phyloP scores from a whole-genome alignment of 257 asterid genomes.

The Rubia yunnanensis region DNA sequence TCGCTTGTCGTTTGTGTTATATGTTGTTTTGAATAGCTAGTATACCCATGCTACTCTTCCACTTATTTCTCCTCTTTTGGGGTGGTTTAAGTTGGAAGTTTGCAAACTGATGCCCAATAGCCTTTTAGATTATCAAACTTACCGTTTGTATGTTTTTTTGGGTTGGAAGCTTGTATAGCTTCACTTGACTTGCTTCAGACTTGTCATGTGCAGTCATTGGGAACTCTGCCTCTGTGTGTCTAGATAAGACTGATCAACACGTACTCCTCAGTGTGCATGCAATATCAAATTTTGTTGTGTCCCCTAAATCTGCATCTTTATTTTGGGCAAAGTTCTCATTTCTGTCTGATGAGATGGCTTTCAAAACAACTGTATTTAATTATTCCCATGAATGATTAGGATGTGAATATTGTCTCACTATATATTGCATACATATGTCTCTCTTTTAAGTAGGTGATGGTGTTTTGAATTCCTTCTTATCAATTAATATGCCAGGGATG shows the following conservation, averaged over 20 bases:
- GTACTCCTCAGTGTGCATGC: background rate
- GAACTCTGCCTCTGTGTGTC: background rate
- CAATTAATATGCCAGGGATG: background rate
- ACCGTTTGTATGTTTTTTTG: background rate
- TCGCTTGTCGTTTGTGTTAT: background rate
- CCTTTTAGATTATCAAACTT: background rate
- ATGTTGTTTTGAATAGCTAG: background rate
- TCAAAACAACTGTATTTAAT: background rate
- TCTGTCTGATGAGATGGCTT: background rate
- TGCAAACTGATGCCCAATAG: background rate
- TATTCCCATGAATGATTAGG: background rate
- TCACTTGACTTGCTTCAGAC: background rate
- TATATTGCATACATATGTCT: background rate
- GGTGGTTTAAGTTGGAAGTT: background rate
- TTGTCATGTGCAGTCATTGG: background rate
- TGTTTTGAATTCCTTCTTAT: background rate
- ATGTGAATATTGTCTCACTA: background rate
- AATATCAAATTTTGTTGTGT: background rate
- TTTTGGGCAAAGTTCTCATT: no score
- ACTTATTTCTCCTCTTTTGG: background rate
- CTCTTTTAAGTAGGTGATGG: background rate
- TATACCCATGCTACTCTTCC: background rate
- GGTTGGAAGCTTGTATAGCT: background rate
- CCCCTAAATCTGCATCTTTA: background rate
- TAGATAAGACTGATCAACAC: background rate